Conservation (phyloP, 1,139 yeast genomes). For the Candida albicans region DNA sequence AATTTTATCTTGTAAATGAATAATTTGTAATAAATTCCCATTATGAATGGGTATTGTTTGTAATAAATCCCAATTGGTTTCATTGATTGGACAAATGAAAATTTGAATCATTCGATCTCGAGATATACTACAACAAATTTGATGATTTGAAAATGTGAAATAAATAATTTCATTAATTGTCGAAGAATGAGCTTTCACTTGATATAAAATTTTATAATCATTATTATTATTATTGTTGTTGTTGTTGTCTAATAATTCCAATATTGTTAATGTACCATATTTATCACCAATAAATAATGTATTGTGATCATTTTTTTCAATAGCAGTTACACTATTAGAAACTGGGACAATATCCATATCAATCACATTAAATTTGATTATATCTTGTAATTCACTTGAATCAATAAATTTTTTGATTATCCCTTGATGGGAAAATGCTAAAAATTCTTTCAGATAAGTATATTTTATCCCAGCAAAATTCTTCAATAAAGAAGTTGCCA, state of each 20-base stretch:
- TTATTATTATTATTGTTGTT: too few species aligned
- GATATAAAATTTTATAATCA: conserved; percentile 16
- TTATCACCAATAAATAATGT: conserved; percentile 46
- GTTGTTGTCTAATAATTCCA: conserved; percentile 5
- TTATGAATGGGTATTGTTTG: conserved; percentile 61
- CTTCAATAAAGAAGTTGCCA: conserved; percentile 37
- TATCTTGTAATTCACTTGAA: conserved; percentile 11
- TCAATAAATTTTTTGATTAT: conserved; percentile 25
- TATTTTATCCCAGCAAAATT: conserved; percentile 39
- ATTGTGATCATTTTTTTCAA: conserved; percentile 24
- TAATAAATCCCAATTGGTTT: conserved; percentile 45
- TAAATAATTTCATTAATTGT: conserved; percentile 43
- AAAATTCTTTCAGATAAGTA: conserved; percentile 25
- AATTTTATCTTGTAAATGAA: conserved; percentile 31
- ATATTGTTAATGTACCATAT: conserved; percentile 40
- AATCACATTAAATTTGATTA: conserved; percentile 23
- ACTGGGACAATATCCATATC: conserved; percentile 29
- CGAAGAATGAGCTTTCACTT: conserved; percentile 50
- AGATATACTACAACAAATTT: conserved; percentile 47
- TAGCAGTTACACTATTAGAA: conserved; percentile 21
- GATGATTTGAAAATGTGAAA: conserved; percentile 23
- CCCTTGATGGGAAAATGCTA: conserved; percentile 46
- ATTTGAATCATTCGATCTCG: conserved; percentile 66
- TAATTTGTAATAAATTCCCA: conserved; percentile 49
- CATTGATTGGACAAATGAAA: conserved; percentile 23